Conservation (phyloP, 768 basidiomycete species). For the Leccinum olivaceopallidum region DNA sequence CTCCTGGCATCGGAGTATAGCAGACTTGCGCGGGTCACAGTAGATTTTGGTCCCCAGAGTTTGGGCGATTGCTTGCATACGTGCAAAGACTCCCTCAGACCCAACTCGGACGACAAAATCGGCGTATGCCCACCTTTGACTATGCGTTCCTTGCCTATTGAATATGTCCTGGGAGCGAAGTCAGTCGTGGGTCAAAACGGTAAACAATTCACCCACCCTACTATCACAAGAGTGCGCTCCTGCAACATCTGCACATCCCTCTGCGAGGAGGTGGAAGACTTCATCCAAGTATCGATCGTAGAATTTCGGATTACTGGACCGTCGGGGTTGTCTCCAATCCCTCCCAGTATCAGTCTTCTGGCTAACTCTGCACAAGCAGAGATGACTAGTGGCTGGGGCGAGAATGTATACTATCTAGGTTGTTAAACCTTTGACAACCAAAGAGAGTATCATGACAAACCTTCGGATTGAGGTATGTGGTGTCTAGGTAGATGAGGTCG, state of each 20-base stretch:
- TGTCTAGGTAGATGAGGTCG: slow-evolving; percentile 92
- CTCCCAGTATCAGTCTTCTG: slow-evolving; percentile 50
- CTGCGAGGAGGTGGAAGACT: slow-evolving; percentile 22
- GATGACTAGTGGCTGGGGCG: slow-evolving; percentile 93
- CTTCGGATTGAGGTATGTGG: slow-evolving; percentile 92
- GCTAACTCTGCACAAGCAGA: slow-evolving; percentile 89
- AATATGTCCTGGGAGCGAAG: slow-evolving; percentile 72
- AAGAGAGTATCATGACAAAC: slow-evolving; percentile 32
- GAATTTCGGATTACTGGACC: slow-evolving; percentile 26
- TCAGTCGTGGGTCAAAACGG: not conserved
- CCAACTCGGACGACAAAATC: not conserved
- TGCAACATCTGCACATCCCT: slow-evolving; percentile 38
- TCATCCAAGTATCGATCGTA: slow-evolving; percentile 57
- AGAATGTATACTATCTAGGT: slow-evolving; percentile 76
- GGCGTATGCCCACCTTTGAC: slow-evolving; percentile 70
- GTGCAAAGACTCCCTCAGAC: not conserved
- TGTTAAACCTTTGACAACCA: slow-evolving; percentile 3
- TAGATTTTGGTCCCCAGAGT: slow-evolving; percentile 83
- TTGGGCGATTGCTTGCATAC: slow-evolving; percentile 73
- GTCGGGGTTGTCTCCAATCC: slow-evolving; percentile 30
- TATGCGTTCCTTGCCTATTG: slow-evolving; percentile 96
- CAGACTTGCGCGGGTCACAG: slow-evolving; percentile 82
- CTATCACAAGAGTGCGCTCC: slow-evolving; percentile 56
- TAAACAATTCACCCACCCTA: slow-evolving; percentile 54
- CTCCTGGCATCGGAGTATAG: slow-evolving; percentile 79